Evolutionary conservation across 2,329 filamentous ascomycete species (phyloP).

Genomic region (Cladorrhinum sp.): DNA sequence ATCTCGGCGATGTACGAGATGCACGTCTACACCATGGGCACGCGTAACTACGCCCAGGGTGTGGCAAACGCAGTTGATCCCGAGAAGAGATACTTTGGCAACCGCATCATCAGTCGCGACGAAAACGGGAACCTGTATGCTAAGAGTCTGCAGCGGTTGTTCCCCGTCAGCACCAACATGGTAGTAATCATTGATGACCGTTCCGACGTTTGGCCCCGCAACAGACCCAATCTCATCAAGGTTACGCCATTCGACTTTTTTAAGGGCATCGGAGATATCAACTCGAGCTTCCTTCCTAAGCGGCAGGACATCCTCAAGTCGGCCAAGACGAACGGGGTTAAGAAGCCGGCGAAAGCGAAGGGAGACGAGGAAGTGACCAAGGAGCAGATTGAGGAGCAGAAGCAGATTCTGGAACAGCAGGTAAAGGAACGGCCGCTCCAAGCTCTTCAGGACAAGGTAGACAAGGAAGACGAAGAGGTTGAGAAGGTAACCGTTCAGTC

Average conservation of each 20-base stretch:
- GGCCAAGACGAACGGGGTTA: constrained; percentile 20
- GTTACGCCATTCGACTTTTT: constrained; percentile 97
- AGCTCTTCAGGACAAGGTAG: constrained; percentile 88
- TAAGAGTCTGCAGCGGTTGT: constrained; percentile 86
- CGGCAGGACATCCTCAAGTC: constrained; percentile 51
- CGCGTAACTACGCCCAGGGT: constrained; percentile 87
- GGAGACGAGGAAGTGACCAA: constrained; percentile 69
- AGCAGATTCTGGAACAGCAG: constrained; percentile 83
- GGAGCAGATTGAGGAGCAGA: constrained; percentile 79
- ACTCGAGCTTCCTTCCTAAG: constrained; percentile 93
- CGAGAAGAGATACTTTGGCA: constrained; percentile 82
- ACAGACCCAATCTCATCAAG: constrained; percentile 89
- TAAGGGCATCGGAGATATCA: constrained; percentile 96
- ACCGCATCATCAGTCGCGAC: constrained; percentile 92
- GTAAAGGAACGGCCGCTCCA: constrained; percentile 82
- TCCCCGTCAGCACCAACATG: constrained; percentile 98
- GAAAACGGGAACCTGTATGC: constrained; percentile 91
- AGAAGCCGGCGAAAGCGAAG: constrained; percentile 48
- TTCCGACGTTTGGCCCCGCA: constrained; percentile 90
- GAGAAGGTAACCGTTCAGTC: constrained; percentile 48
- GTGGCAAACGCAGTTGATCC: constrained; percentile 94
- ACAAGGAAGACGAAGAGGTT: constrained; percentile 73
- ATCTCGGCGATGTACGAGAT: constrained; percentile 84
- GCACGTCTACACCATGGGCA: constrained; percentile 99
- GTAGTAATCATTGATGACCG: constrained; percentile 98